Evolutionary conservation across 257 asterid genomes (phyloP).

Genomic region (Penstemon newberryi): DNA sequence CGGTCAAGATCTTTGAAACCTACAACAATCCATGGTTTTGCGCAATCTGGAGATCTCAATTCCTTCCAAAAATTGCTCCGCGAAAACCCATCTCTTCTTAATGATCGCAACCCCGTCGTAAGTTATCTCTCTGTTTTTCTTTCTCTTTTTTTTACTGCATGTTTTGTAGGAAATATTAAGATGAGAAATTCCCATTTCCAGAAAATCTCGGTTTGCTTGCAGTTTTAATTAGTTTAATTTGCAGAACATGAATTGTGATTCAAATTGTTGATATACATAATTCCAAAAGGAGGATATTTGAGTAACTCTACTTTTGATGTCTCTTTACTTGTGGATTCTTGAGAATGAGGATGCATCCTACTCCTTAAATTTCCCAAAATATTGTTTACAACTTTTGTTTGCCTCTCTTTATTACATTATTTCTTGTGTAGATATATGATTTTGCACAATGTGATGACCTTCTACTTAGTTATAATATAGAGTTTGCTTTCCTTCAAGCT

Average conservation of each 20-base stretch:
- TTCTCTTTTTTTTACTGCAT: not conserved
- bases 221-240: not conserved
- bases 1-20: constrained; percentile 51
- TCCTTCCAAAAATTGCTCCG: constrained; percentile 75
- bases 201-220: not conserved
- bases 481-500: not conserved
- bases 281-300: not conserved
- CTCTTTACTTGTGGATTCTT: constrained; percentile 2
- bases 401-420: not conserved
- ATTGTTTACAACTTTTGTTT: not conserved
- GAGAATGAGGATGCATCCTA: not conserved
- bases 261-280: not conserved
- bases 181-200: not conserved
- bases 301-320: not conserved
- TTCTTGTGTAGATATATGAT: constrained; percentile 5
- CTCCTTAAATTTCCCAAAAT: not conserved
- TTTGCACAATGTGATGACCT: not conserved
- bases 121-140: constrained; percentile 25
- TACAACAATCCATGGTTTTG: constrained; percentile 83
- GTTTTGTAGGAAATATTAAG: constrained; percentile 1
- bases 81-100: constrained; percentile 73
- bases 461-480: not conserved
- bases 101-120: constrained; percentile 92
- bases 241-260: not conserved
- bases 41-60: constrained; percentile 82